These are phyloP conservation scores for Auricularia sp. DNA, from an alignment of 768 basidiomycete species.

Conservation along the genomic window DNA sequence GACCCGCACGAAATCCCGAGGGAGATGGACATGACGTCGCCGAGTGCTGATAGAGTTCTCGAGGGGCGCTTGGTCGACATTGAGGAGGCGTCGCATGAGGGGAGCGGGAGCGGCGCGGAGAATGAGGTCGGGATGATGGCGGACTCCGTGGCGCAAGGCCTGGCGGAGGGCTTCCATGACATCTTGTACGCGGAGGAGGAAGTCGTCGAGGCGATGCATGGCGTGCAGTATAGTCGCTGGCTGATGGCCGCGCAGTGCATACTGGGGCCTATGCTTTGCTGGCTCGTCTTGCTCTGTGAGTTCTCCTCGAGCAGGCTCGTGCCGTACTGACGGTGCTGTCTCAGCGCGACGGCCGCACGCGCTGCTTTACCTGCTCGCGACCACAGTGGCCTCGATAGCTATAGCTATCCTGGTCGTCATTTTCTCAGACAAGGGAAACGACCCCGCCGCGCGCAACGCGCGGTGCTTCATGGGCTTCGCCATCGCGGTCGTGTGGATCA, in stretches of 20 bases:
- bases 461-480: constrained; percentile 87
- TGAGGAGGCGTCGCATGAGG: constrained; percentile 39
- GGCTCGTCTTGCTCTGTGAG: constrained; percentile 68
- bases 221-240: constrained; percentile 65
- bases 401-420: constrained; percentile 45
- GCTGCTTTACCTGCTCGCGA: constrained; percentile 43
- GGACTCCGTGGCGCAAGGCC: background rate
- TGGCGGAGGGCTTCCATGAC: constrained; percentile 46
- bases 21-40: background rate
- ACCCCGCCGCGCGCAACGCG: constrained; percentile 47
- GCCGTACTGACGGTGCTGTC: background rate
- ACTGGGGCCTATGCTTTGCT: constrained; percentile 71
- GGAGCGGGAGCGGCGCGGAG: background rate
- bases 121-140: background rate
- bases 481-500: constrained; percentile 92
- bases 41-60: constrained; percentile 8
- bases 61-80: constrained; percentile 52
- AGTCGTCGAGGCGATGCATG: constrained; percentile 57
- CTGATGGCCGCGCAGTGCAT: constrained; percentile 76
- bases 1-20: constrained; percentile 37
- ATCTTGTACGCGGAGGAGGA: constrained; percentile 65
- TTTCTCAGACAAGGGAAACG: constrained; percentile 49
- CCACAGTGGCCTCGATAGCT: constrained; percentile 43
- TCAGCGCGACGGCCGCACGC: constrained; percentile 38
- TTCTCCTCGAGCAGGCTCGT: constrained; percentile 9